Percentiles rank a stretch among this genome's conserved stretches.
Conservation (phyloP, 805 yeast species). For the Wickerhamiella spandovensis region DNA sequence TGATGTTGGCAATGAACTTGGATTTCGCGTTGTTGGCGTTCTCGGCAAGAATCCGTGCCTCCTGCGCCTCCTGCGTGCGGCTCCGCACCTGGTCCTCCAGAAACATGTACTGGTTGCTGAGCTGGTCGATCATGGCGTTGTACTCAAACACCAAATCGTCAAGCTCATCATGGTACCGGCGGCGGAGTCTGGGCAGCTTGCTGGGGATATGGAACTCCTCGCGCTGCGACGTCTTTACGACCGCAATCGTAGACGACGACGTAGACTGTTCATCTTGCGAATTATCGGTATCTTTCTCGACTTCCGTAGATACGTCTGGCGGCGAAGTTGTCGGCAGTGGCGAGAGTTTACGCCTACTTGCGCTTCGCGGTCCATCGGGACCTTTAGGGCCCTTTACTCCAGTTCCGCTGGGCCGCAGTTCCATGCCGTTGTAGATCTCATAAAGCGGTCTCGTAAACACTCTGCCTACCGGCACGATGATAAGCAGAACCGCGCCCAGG, state of each 20-base stretch:
- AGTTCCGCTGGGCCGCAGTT: conserved; percentile 1
- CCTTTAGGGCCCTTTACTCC: neutral
- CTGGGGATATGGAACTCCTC: conserved; percentile 12
- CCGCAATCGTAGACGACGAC: neutral
- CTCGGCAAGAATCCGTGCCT: conserved; percentile 27
- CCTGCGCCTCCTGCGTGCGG: conserved; percentile 75
- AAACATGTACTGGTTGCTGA: conserved; percentile 69
- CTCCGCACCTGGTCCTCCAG: conserved; percentile 79
- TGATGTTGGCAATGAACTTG: conserved; percentile 82
- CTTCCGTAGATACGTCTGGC: neutral
- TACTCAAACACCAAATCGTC: conserved; percentile 81
- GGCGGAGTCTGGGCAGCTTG: conserved; percentile 12
- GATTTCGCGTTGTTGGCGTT: conserved; percentile 93
- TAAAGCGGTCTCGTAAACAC: conserved; percentile 12
- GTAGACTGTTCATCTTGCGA: neutral
- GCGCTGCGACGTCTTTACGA: neutral
- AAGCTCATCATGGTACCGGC: conserved; percentile 48
- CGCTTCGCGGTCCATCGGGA: neutral
- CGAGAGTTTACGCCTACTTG: neutral
- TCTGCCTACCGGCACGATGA: conserved; percentile 12
- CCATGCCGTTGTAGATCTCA: conserved; percentile 15
- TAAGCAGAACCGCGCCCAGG: conserved; percentile 8
- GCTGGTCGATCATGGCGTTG: conserved; percentile 80
- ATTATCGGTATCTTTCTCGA: neutral
- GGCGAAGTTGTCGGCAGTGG: too few relatives aligned